Percentiles rank a stretch among this genome's conserved stretches.
These are phyloP conservation scores for Rhodosporidiobolus sp. DNA, from an alignment of 768 basidiomycete species.

Conservation along the genomic window DNA sequence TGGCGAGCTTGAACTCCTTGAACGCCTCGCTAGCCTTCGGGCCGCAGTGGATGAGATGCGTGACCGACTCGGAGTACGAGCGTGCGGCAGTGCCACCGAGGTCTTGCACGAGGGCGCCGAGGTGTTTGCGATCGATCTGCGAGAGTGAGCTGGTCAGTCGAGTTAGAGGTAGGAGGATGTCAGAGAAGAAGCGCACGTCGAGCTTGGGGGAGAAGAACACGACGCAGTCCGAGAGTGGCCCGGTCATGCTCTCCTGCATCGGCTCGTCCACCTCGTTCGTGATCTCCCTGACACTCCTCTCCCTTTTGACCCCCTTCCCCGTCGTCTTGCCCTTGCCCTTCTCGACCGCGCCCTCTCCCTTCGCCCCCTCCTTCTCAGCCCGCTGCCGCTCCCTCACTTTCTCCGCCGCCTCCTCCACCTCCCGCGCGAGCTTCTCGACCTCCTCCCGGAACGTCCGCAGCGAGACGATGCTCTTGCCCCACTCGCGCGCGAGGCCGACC, in stretches of 20 bases:
- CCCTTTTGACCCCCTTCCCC: constrained; percentile 1
- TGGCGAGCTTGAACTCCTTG: constrained; percentile 81
- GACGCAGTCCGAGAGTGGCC: constrained; percentile 22
- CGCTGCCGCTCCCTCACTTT: not conserved
- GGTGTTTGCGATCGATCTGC: constrained; percentile 15
- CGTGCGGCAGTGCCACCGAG: constrained; percentile 18
- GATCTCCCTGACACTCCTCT: constrained; percentile 4
- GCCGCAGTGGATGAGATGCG: constrained; percentile 20
- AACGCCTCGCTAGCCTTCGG: constrained; percentile 83
- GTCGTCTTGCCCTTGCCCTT: not conserved
- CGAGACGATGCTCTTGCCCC: constrained; percentile 14
- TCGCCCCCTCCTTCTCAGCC: not conserved
- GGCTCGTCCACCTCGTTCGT: constrained; percentile 14
- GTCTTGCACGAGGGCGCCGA: constrained; percentile 18
- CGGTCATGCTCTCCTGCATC: not conserved
- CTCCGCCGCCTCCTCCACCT: not conserved
- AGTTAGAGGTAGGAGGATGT: not conserved
- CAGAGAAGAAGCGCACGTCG: not conserved
- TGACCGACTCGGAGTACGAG: constrained; percentile 13
- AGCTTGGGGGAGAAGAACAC: constrained; percentile 25
- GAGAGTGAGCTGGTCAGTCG: not conserved
- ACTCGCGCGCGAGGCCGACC: constrained; percentile 10
- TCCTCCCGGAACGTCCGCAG: constrained; percentile 4
- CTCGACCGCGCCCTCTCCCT: not conserved
- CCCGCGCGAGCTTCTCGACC: not conserved